Base-by-base conservation (phyloP, 805 yeast species). In the Wickerhamiella domercqiae region DNA sequence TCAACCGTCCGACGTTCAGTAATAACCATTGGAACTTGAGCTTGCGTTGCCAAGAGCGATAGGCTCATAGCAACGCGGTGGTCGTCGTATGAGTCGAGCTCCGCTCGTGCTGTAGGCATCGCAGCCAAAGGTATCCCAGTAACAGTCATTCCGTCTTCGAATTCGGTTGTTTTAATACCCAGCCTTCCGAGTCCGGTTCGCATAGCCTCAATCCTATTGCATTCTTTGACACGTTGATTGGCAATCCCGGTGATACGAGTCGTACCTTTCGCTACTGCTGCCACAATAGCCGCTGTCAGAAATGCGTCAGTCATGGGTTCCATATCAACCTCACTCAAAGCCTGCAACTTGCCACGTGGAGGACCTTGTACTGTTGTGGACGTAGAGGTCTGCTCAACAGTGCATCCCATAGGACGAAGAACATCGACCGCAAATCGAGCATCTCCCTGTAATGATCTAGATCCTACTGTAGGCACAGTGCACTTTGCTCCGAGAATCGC, bases 241-340 rank as follows among this genome's bases (percentile, higher is more conserved):
- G 97, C 97, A 61, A 90, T 90, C 45, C 98, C 98, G 25, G 79
- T 74, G 50, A 90, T 90, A 4, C 78, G 69, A 11, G 96, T 87
- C 7, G 74, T 62, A 9, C 68, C 64, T 44, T 63, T 63, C 3
- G 95, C 94, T 30, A 80, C 70, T n/a, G 98, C 95, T 24, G 97
- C 98, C 15, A 84, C 93, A 9, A 90, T 96, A 38, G 93, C 73
- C 0, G 98, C 98, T 13, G 98, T 90, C 51, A 90, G 65, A 56
- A 90, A 90, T 0, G 98, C 98, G 60, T 90, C 98, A 0, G 98
- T 90, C 98, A 90, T 90, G 38, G 98, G 97, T 61, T 90, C 98
- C 98, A 90, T 90, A 55, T 90, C 96, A 39, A 90, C 78, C 44
- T 65, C 70, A 9, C 73, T 64, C 45, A 90, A 63, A 5, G 93